A percentile compares a stretch with the other conserved stretches of the same genome.
phyloP scores from a whole-genome alignment of 208 protist genomes.

The Zelonia costaricensis region DNA sequence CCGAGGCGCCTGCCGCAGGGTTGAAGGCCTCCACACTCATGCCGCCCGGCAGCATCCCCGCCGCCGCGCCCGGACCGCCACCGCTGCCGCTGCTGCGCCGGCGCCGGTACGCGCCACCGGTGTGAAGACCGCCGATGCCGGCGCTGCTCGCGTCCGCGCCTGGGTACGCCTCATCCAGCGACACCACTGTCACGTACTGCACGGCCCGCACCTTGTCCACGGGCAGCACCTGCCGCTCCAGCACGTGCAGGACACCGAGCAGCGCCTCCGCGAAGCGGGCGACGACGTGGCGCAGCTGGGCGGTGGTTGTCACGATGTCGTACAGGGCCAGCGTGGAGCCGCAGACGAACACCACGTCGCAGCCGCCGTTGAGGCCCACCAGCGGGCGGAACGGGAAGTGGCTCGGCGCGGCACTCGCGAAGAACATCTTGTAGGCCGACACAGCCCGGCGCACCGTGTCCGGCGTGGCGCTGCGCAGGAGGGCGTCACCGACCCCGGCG shows the following conservation, averaged over 20 bases:
- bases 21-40: slow-evolving; percentile 24
- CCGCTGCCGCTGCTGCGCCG: not conserved
- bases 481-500: slow-evolving; percentile 11
- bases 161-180: slow-evolving; percentile 51
- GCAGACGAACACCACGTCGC: slow-evolving; percentile 76
- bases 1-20: slow-evolving; percentile 15
- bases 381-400: slow-evolving; percentile 75
- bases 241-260: slow-evolving; percentile 73
- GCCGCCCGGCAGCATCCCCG: not conserved
- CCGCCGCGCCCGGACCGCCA: not conserved
- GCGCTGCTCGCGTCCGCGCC: not conserved
- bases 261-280: slow-evolving; percentile 77
- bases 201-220: slow-evolving; percentile 57
- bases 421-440: slow-evolving; percentile 75
- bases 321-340: slow-evolving; percentile 70
- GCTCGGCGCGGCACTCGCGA: slow-evolving; percentile 50
- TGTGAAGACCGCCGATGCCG: not conserved
- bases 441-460: slow-evolving; percentile 73
- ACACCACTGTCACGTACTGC: slow-evolving; percentile 78
- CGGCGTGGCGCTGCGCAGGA: slow-evolving; percentile 42
- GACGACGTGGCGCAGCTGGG: slow-evolving; percentile 44
- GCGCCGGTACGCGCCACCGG: not conserved
- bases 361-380: slow-evolving; percentile 76
- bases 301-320: slow-evolving; percentile 64
- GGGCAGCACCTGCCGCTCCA: slow-evolving; percentile 66